Base-by-base conservation (phyloP, 2,329 filamentous ascomycete species). In the Endothia cerciana region DNA sequence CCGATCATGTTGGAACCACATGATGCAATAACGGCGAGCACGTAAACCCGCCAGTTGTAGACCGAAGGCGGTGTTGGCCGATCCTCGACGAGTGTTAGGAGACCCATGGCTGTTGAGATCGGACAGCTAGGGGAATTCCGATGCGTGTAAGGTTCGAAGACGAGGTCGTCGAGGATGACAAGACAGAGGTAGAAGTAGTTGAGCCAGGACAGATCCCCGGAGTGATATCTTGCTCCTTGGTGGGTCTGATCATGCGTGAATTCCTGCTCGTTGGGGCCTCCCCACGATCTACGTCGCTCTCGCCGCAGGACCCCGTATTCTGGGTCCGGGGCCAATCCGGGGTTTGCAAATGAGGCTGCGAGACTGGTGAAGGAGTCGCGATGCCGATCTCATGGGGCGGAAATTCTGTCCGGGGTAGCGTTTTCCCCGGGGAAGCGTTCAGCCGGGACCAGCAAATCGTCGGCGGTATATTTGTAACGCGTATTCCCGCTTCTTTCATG, bases 1-100 rank as follows among this genome's bases (percentile, higher is more conserved):
- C 83, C 84, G 63, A 87, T 86, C 73, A 81, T 84, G 72, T 83
- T 85, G 41, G 85, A 81, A 40, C 83, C 83, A 65, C 85, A 85
- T 3, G 84, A 85, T 22, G 84, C 84, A 28, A 85, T 78, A 47
- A 79, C 76, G 11, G 85, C 84, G 69, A 80, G 85, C 33, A 77
- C 73, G 71, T 85, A 85, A 28, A 85, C 73, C 3, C 79, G 77
- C 79, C 79, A 82, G 68, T 85, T 85, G 74, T 85, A 85, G 69
- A 86, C 83, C 74, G 85, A 82, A 66, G 80, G 78, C 25, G 84
- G 84, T 68, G 83, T 86, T 33, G 83, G 83, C 69, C 84, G 78
- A 72, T 86, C 84, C 72, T 86, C 84, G 45, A 82, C 80, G 86
- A 87, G 64, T 4, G 43, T 49, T 10, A 61, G 59, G 30, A 61